These are phyloP conservation scores for Tubosaeta sp. DNA, from an alignment of 768 basidiomycete genomes.

Conservation along the genomic window DNA sequence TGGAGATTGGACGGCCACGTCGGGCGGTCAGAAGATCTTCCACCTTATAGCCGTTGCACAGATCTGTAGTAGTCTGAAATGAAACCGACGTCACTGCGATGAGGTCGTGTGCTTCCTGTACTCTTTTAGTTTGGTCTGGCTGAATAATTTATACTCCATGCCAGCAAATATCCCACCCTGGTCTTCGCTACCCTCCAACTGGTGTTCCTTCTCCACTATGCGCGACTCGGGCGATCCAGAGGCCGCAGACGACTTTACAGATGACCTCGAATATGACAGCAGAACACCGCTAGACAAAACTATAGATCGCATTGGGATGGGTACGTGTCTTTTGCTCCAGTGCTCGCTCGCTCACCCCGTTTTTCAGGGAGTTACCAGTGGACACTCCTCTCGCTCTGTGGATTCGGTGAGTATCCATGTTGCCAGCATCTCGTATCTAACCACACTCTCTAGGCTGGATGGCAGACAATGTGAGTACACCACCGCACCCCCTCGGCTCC, in stretches of 20 bases:
- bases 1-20: constrained; percentile 65
- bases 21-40: constrained; percentile 25
- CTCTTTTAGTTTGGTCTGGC: background rate
- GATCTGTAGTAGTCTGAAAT: background rate
- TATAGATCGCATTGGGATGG: constrained; percentile 90
- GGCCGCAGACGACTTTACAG: constrained; percentile 18
- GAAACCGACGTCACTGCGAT: background rate
- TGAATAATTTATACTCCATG: background rate
- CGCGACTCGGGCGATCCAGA: constrained; percentile 34
- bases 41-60: background rate
- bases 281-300: constrained; percentile 74
- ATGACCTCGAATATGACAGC: constrained; percentile 33
- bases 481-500: constrained; percentile 1
- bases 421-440: background rate
- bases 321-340: constrained; percentile 28
- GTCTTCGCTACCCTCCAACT: constrained; percentile 29
- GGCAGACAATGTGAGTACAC: constrained; percentile 75
- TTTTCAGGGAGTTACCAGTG: constrained; percentile 68
- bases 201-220: constrained; percentile 38
- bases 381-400: constrained; percentile 78
- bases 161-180: constrained; percentile 25
- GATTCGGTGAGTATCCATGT: constrained; percentile 61
- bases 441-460: constrained; percentile 64
- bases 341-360: background rate
- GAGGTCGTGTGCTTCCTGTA: too few species aligned